Conservation (phyloP, 306 rosid species). For the Casuarina glauca region DNA sequence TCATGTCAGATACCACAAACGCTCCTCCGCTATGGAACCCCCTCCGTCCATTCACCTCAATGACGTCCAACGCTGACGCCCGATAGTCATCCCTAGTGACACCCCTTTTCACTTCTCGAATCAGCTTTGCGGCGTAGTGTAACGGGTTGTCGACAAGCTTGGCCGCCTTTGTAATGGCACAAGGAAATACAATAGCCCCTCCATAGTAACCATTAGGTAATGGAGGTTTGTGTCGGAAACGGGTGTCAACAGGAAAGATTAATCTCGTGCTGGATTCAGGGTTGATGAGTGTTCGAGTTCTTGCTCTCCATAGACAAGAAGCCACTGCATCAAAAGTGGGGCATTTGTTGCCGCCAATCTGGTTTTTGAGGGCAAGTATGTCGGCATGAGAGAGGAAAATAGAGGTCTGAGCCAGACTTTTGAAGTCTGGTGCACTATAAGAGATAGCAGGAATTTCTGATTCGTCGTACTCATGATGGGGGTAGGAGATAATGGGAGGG, state of each 20-base stretch:
- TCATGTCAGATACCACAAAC: conserved; percentile 31
- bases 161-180: conserved; percentile 17
- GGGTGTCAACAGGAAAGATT: conserved; percentile 29
- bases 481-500: conserved; percentile 23
- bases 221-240: conserved; percentile 4
- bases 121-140: conserved; percentile 12
- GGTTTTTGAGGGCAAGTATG: conserved; percentile 18
- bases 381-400: conserved; percentile 18
- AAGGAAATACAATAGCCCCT: conserved; percentile 22
- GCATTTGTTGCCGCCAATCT: not conserved
- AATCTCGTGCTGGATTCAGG: conserved; percentile 13
- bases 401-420: conserved; percentile 20
- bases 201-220: conserved; percentile 25
- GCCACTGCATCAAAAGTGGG: conserved; percentile 25
- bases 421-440: conserved; percentile 10
- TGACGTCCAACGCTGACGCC: conserved; percentile 30
- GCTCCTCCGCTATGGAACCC: conserved; percentile 24
- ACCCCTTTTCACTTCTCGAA: conserved; percentile 10
- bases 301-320: conserved; percentile 26
- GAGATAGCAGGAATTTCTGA: not conserved
- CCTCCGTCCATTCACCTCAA: conserved; percentile 21
- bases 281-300: conserved; percentile 18
- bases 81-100: conserved; percentile 12
- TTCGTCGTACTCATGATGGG: conserved; percentile 19
- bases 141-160: conserved; percentile 10